These are phyloP conservation scores for Nannochloris sp. DNA, from an alignment of 139 green algal genomes.

Conservation along the genomic window DNA sequence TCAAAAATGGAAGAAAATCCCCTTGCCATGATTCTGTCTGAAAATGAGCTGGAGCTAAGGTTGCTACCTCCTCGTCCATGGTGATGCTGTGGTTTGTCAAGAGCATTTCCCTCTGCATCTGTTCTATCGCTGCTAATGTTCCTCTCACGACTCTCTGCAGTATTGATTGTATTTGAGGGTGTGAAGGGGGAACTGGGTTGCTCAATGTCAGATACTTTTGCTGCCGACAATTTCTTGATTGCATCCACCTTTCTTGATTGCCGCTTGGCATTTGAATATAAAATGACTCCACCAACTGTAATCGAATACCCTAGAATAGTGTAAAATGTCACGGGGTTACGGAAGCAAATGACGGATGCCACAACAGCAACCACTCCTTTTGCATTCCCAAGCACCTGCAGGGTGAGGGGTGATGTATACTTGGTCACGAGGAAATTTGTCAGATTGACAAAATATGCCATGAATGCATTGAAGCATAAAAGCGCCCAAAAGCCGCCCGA, in stretches of 20 bases:
- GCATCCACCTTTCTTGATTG: neutral
- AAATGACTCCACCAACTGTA: conserved; percentile 66
- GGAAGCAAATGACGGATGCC: conserved; percentile 75
- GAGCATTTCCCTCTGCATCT: neutral
- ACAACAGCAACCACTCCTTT: conserved; percentile 88
- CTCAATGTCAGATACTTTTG: neutral
- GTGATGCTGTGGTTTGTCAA: no score
- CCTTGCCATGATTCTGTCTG: conserved; percentile 11
- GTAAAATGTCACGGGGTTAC: conserved; percentile 55
- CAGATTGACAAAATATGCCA: conserved; percentile 94
- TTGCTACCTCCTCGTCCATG: no score
- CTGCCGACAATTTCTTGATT: neutral
- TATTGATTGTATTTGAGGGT: no score
- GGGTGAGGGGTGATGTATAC: conserved; percentile 84
- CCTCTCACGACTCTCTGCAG: no score
- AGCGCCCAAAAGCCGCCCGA: conserved; percentile 52
- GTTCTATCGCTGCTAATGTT: neutral
- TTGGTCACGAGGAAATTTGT: conserved; percentile 97
- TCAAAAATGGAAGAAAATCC: conserved; percentile 12
- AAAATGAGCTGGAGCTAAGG: no score
- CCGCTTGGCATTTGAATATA: conserved; percentile 36
- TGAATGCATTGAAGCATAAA: conserved; percentile 64
- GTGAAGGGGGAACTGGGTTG: neutral
- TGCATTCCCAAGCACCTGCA: conserved; percentile 95
- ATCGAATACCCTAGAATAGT: conserved; percentile 72